Evolutionary conservation across 1,139 yeast genomes (phyloP).

Genomic region (Sugiyamaella xylanicola): DNA sequence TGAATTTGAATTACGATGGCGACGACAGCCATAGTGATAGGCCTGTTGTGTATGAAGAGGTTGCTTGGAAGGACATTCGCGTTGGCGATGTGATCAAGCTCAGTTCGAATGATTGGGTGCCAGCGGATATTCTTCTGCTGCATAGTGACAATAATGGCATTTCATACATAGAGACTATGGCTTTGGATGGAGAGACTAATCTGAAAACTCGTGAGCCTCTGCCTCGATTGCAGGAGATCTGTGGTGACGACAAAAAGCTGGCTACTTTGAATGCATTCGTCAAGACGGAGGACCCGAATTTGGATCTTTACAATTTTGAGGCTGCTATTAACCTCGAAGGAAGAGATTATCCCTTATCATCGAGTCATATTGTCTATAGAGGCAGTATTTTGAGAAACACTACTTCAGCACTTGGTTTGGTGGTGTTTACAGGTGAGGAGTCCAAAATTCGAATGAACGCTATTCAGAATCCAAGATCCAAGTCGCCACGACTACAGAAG

Average conservation of each 20-base stretch:
- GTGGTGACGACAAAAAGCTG: conserved; percentile 56
- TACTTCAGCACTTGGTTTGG: conserved; percentile 68
- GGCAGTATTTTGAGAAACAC: conserved; percentile 91
- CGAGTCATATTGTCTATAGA: conserved; percentile 81
- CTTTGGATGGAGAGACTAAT: conserved; percentile 95
- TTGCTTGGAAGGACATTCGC: conserved; percentile 69
- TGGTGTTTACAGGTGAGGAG: conserved; percentile 92
- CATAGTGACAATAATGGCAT: conserved; percentile 68
- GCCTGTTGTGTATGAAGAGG: conserved; percentile 43
- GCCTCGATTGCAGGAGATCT: conserved; percentile 55
- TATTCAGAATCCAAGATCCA: conserved; percentile 81
- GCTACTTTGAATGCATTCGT: conserved; percentile 51
- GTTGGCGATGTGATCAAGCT: conserved; percentile 84
- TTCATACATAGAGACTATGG: conserved; percentile 93
- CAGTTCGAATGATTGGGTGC: conserved; percentile 84
- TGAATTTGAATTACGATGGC: conserved; percentile 27
- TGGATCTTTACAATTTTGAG: conserved; percentile 88
- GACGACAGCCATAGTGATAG: conserved; percentile 17
- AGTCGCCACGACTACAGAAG: conserved; percentile 87
- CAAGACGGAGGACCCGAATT: conserved; percentile 86
- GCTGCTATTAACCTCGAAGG: conserved; percentile 55
- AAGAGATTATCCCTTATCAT: conserved; percentile 61
- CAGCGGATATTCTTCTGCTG: conserved; percentile 80
- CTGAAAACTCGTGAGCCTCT: conserved; percentile 74
- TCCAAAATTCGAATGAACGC: conserved; percentile 96